Evolutionary conservation across 805 yeast species (phyloP).

Genomic region (Lipomyces yamanashiensis): DNA sequence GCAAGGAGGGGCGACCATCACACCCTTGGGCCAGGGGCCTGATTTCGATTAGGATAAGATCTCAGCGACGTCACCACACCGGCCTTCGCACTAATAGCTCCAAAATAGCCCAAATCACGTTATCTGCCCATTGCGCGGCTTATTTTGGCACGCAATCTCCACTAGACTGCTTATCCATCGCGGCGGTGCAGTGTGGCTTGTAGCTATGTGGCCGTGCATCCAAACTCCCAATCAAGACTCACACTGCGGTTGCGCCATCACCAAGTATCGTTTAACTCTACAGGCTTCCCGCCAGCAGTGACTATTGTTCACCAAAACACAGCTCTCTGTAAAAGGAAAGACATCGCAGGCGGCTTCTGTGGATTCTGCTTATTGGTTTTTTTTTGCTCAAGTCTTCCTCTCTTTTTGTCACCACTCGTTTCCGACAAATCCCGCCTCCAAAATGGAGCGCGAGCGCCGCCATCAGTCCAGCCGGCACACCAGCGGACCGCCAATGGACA

Average conservation of each 20-base stretch:
- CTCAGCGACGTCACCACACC: no score
- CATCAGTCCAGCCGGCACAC: conserved; percentile 6
- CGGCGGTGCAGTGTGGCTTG: neutral
- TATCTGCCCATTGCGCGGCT: no score
- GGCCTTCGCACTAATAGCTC: no score
- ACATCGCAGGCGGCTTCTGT: neutral
- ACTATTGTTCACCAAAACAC: no score
- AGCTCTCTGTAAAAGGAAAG: no score
- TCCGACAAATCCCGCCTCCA: conserved; percentile 3
- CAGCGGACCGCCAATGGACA: conserved; percentile 30
- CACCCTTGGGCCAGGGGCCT: no score
- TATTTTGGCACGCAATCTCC: neutral
- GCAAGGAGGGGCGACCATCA: no score
- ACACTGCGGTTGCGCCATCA: neutral
- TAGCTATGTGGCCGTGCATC: neutral
- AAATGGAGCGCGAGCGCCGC: conserved; percentile 23
- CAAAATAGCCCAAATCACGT: no score
- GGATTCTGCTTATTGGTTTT: neutral
- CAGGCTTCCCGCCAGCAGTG: no score
- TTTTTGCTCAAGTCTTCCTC: neutral
- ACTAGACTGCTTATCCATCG: neutral
- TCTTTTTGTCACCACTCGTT: neutral
- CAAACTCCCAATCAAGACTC: conserved; percentile 1
- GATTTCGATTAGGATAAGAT: no score
- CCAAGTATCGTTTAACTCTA: neutral